phyloP scores from a whole-genome alignment of 805 yeast genomes.

The Sugiyamaella smithiae region DNA sequence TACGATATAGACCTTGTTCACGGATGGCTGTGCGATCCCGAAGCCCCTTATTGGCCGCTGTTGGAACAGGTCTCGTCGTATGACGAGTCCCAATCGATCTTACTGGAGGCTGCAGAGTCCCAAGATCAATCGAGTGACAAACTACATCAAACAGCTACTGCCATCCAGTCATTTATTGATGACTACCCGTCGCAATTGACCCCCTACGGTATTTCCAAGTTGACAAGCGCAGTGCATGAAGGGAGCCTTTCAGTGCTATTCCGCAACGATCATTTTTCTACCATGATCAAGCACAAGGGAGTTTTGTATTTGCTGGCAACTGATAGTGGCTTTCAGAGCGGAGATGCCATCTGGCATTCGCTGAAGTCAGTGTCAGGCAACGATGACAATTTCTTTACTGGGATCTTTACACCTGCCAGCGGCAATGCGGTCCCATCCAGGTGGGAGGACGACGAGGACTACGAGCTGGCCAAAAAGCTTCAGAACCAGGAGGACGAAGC shows the following conservation, averaged over 20 bases:
- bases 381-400: slow-evolving; percentile 67
- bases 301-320: slow-evolving; percentile 66
- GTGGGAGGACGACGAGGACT: slow-evolving; percentile 25
- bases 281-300: slow-evolving; percentile 47
- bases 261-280: slow-evolving; percentile 85
- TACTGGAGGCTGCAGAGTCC: slow-evolving; percentile 47
- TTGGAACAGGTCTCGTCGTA: slow-evolving; percentile 44
- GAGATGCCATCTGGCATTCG: slow-evolving; percentile 74
- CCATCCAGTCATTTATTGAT: slow-evolving; percentile 48
- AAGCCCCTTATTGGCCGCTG: slow-evolving; percentile 35
- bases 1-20: slow-evolving; percentile 67
- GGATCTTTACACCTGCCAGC: slow-evolving; percentile 51
- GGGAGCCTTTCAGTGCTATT: slow-evolving; percentile 70
- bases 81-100: slow-evolving; percentile 58
- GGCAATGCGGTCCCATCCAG: slow-evolving; percentile 2
- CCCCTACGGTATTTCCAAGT: slow-evolving; percentile 52
- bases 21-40: slow-evolving; percentile 73
- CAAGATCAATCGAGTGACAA: slow-evolving; percentile 11
- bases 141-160: slow-evolving; percentile 26
- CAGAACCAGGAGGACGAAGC: slow-evolving; percentile 31
- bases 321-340: slow-evolving; percentile 59
- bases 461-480: slow-evolving; percentile 32
- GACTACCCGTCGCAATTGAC: slow-evolving; percentile 76
- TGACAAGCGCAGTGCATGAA: slow-evolving; percentile 45
- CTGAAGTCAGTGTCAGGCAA: slow-evolving; percentile 63